A percentile compares a stretch with the other conserved stretches of the same genome.
Conservation (phyloP, 495 filamentous ascomycete genomes). For the Polyplosphaeria fusca region DNA sequence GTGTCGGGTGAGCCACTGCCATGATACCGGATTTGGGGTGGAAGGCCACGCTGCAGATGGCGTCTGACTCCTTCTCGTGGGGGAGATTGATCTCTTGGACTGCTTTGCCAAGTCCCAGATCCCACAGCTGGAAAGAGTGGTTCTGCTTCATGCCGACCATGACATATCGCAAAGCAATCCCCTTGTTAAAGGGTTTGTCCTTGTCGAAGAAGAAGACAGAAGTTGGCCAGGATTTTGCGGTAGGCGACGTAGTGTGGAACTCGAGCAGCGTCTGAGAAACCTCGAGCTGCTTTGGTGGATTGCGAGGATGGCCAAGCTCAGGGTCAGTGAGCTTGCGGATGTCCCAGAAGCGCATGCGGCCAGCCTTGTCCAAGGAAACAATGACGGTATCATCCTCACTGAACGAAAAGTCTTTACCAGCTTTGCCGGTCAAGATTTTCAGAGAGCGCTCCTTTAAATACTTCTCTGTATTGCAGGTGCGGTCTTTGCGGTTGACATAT, state of each 20-base stretch:
- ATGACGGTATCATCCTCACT: constrained; percentile 93
- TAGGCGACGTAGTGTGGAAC: constrained; percentile 70
- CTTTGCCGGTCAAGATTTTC: constrained; percentile 94
- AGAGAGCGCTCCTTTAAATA: constrained; percentile 81
- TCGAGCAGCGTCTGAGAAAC: constrained; percentile 74
- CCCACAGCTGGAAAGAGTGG: constrained; percentile 97
- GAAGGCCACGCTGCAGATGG: constrained; percentile 92
- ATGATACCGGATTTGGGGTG: constrained; percentile 87
- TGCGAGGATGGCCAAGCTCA: constrained; percentile 44
- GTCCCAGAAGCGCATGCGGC: constrained; percentile 95
- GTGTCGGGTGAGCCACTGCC: constrained; percentile 89
- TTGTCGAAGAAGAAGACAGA: constrained; percentile 96
- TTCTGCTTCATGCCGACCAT: constrained; percentile 99
- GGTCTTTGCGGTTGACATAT: constrained; percentile 62
- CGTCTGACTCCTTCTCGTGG: constrained; percentile 93
- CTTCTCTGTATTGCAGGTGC: constrained; percentile 75
- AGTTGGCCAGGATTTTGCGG: constrained; percentile 90
- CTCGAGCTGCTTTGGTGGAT: constrained; percentile 55
- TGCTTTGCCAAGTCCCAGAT: constrained; percentile 88
- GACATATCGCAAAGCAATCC: constrained; percentile 83
- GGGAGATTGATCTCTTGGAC: constrained; percentile 97
- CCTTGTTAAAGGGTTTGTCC: constrained; percentile 80
- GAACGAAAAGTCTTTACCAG: constrained; percentile 96
- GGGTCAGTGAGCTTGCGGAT: constrained; percentile 68
- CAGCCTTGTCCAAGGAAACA: constrained; percentile 93